phyloP scores from a whole-genome alignment of 148 eudicot species.

The Oxyria digyna region DNA sequence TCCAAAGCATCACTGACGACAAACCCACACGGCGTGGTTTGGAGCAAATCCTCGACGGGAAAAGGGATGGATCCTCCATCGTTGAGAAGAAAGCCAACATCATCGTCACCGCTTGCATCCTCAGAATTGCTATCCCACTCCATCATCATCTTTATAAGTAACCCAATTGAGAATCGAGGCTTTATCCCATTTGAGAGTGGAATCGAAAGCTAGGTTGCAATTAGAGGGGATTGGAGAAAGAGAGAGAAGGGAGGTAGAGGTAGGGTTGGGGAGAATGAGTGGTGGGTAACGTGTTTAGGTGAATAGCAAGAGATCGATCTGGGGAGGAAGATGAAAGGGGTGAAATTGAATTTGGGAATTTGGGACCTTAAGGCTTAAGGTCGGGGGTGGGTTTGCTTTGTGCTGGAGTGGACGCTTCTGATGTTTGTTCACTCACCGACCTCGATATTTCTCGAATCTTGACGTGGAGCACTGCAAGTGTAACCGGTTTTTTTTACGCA shows the following conservation, averaged over 20 bases:
- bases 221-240: no score
- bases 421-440: no score
- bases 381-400: no score
- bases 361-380: no score
- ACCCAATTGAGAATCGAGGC: background rate
- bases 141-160: constrained; percentile 22
- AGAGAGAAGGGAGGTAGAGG: background rate
- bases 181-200: no score
- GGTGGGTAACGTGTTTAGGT: background rate
- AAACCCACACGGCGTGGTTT: constrained; percentile 83
- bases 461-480: no score
- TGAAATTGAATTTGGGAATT: no score
- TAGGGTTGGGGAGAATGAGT: background rate
- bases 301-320: constrained; percentile 1
- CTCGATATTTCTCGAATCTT: no score
- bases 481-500: no score
- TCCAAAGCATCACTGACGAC: constrained; percentile 80
- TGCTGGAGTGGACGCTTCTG: no score
- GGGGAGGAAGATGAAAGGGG: background rate
- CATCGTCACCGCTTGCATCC: constrained; percentile 53
- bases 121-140: constrained; percentile 88
- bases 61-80: constrained; percentile 62
- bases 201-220: no score
- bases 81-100: constrained; percentile 50
- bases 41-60: constrained; percentile 47